Conservation (phyloP, 164 flowering plant genomes). For the Vitis rupestris region DNA sequence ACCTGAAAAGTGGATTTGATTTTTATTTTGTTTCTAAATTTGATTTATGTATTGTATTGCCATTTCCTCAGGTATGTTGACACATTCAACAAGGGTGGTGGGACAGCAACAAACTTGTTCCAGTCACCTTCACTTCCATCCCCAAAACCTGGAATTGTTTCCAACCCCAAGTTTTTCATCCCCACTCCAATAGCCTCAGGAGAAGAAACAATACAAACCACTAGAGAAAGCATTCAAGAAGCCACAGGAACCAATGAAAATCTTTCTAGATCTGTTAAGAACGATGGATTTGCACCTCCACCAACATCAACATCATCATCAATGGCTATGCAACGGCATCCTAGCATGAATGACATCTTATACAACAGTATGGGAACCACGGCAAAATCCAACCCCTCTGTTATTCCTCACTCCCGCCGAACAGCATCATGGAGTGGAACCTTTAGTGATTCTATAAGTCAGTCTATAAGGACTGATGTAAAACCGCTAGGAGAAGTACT, state of each 20-base stretch:
- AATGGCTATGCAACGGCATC: constrained; percentile 38
- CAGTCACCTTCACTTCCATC: constrained; percentile 53
- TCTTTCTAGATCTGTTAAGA: constrained; percentile 20
- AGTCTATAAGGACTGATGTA: constrained; percentile 20
- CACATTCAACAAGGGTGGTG: constrained; percentile 70
- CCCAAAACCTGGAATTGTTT: constrained; percentile 29
- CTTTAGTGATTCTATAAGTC: constrained; percentile 14
- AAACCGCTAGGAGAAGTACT: constrained; percentile 34
- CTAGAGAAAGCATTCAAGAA: constrained; percentile 21
- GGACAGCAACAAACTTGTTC: constrained; percentile 39
- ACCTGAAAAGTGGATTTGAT: not conserved
- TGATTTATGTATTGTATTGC: not conserved
- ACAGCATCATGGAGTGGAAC: constrained; percentile 65
- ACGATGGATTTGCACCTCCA: constrained; percentile 24
- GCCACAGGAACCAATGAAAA: constrained; percentile 20
- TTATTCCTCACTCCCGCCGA: constrained; percentile 39
- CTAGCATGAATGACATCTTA: constrained; percentile 50
- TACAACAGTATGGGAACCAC: constrained; percentile 11
- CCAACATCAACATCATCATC: constrained; percentile 21
- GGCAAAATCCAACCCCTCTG: constrained; percentile 16
- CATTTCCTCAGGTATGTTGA: constrained; percentile 66
- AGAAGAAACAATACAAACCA: constrained; percentile 28
- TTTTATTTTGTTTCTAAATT: not conserved
- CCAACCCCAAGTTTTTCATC: constrained; percentile 53
- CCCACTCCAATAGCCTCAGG: constrained; percentile 38